Evolutionary conservation across 192 early-diverging fungal genomes (phyloP).

Genomic region (Lobosporangium transversale): DNA sequence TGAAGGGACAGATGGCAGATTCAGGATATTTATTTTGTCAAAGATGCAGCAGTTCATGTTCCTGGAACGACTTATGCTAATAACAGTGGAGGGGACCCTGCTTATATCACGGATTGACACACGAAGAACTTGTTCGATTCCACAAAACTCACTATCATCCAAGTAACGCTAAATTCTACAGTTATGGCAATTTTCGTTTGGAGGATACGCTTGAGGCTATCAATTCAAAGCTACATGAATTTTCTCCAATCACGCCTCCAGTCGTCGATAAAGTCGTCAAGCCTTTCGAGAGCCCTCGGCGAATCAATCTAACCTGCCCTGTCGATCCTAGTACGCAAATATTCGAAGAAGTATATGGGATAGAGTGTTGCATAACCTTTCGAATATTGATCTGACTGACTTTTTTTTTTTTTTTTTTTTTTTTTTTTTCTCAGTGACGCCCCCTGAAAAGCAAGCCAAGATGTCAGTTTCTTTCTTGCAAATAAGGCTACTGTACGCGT

Average conservation of each 20-base stretch:
- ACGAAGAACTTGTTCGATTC: constrained; percentile 83
- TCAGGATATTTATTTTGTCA: constrained; percentile 78
- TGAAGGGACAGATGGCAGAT: constrained; percentile 92
- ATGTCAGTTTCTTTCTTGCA: constrained; percentile 77
- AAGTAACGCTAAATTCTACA: constrained; percentile 91
- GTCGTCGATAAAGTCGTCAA: constrained; percentile 62
- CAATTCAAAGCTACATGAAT: constrained; percentile 66
- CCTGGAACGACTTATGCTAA: constrained; percentile 81
- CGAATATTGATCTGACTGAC: neutral
- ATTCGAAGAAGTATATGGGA: neutral
- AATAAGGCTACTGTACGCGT: constrained; percentile 72
- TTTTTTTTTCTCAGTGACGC: constrained; percentile 59
- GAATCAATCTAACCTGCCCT: constrained; percentile 64
- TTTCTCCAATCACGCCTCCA: constrained; percentile 58
- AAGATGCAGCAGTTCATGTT: constrained; percentile 85
- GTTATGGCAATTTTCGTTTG: constrained; percentile 89
- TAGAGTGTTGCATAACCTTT: neutral
- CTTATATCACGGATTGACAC: constrained; percentile 86
- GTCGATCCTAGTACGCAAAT: constrained; percentile 71
- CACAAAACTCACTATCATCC: constrained; percentile 93
- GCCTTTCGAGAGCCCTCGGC: constrained; percentile 59
- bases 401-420: neutral
- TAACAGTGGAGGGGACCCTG: constrained; percentile 92
- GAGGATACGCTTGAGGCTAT: constrained; percentile 78
- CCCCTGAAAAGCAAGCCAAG: constrained; percentile 82